Evolutionary conservation across 139 green algal genomes (phyloP).

Genomic region (Zygnema circumcarinatum): DNA sequence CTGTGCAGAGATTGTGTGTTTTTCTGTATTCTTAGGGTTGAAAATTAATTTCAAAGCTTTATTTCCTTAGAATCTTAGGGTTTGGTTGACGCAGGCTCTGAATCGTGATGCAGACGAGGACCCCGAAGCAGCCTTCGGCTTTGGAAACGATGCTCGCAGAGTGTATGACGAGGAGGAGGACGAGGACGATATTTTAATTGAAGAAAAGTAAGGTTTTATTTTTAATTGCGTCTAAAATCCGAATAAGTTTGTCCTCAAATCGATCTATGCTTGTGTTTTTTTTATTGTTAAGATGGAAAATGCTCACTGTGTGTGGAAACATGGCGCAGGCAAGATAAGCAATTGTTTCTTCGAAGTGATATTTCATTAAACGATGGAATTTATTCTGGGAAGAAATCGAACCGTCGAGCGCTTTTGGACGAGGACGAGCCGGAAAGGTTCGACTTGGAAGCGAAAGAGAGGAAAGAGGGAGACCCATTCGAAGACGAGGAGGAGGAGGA

Average conservation of each 20-base stretch:
- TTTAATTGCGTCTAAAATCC: no score
- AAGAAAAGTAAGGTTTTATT: slow-evolving; percentile 1
- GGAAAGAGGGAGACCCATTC: not conserved
- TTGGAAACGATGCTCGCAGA: slow-evolving; percentile 1
- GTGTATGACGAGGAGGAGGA: slow-evolving; percentile 16
- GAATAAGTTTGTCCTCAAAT: no score
- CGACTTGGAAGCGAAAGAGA: not conserved
- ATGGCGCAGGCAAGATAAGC: not conserved
- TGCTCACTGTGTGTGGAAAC: not conserved
- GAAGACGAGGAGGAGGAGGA: not conserved
- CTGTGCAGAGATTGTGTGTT: no score
- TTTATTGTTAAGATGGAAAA: no score
- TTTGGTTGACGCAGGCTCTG: not conserved
- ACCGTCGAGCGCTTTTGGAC: not conserved
- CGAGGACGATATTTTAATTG: not conserved
- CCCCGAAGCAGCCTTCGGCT: not conserved
- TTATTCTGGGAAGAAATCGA: slow-evolving; percentile 8
- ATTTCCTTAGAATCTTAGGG: not conserved
- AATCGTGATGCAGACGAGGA: not conserved
- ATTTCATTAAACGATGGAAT: slow-evolving; percentile 12
- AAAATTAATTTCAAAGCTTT: no score
- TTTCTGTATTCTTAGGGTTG: no score
- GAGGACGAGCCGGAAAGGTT: not conserved
- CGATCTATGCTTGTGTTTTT: no score
- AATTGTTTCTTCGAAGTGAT: not conserved